Base-by-base conservation (phyloP, 176 grass and related monocot species). In the Oryza coarctata region DNA sequence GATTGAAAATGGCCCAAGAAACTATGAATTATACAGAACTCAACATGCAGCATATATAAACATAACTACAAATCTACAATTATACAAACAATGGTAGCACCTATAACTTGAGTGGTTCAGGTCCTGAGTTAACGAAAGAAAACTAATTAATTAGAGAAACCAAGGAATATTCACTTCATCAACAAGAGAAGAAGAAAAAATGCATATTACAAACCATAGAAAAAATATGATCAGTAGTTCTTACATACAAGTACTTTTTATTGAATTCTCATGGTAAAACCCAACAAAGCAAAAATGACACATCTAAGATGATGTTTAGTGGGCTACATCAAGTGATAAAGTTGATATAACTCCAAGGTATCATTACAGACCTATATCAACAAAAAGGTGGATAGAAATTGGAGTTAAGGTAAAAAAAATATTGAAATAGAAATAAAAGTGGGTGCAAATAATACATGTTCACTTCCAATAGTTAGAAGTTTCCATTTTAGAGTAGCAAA, bases 401-500 rank as follows among this genome's bases (percentile, higher is more conserved):
- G 8, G 14, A 83, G 35, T 11, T 82, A 41, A 40, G 35, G 35
- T 15, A 3, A 49, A 7, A 2, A 32, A 44, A 70, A 13, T 40
- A 12, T 31, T 23, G 2, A 25, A 55, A 44, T 5, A 33, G 65
- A 55, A 40, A n/a, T 28, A 4, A 3, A 65, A 11, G 3, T 65
- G 1, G 23, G 29, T 1, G 27, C 3, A 70, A 38, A 71, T n/a
- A 52, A 28, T 9, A 25, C 10, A 82, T 89, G 61, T 89, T 71
- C 70, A 28, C 78, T 82, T 77, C 65, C 78, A 72, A 41, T 14
- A 57, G 63, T 14, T n/a, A 72, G 72, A 60, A 17, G 10, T 5
- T 65, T 47, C 83, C 71, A 81, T 72, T 77, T 72, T 71, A 13
- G 30, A 57, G 55, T 49, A 14, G 7, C n/a, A 55, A 77, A 40